A percentile compares a stretch with the other conserved stretches of the same genome.
These are phyloP conservation scores for Thraustochytrium sp. DNA, from an alignment of 352 stramenopile genomes.

Conservation along the genomic window DNA sequence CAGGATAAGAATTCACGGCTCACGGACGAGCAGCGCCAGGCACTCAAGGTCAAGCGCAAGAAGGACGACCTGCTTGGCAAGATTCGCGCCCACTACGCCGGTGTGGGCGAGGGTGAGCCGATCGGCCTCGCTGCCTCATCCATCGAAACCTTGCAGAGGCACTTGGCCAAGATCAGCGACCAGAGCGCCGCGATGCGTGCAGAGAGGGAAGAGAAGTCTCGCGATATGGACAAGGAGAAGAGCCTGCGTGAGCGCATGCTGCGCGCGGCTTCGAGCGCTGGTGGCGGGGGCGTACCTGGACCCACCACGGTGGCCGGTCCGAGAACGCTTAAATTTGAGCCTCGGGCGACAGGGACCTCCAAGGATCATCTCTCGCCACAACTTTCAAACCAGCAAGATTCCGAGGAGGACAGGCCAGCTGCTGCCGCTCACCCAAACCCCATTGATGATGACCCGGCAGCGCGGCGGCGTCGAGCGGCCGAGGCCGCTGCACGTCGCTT, in stretches of 20 bases:
- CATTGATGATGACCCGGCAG: not conserved
- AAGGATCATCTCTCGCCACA: no score
- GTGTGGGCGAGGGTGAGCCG: not conserved
- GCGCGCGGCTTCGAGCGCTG: not conserved
- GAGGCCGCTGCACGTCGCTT: not conserved
- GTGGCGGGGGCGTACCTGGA: no score
- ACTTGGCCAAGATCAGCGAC: slow-evolving; percentile 21
- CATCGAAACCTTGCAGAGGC: slow-evolving; percentile 22
- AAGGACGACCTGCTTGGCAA: slow-evolving; percentile 41
- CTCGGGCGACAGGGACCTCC: not conserved
- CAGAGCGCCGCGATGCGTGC: not conserved
- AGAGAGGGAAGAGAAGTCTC: not conserved
- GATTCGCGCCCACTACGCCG: slow-evolving; percentile 20
- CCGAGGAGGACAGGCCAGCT: not conserved
- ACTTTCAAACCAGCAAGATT: no score
- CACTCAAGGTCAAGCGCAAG: not conserved
- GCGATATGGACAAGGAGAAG: not conserved
- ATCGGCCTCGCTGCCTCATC: slow-evolving; percentile 23
- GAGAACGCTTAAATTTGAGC: not conserved
- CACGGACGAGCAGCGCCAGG: slow-evolving; percentile 9
- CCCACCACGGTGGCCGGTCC: no score
- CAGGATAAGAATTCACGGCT: not conserved
- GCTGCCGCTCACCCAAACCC: not conserved
- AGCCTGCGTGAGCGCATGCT: not conserved
- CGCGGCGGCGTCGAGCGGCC: not conserved